Evolutionary conservation across 306 rosid genomes (phyloP).

Genomic region (Lotus japonicus): DNA sequence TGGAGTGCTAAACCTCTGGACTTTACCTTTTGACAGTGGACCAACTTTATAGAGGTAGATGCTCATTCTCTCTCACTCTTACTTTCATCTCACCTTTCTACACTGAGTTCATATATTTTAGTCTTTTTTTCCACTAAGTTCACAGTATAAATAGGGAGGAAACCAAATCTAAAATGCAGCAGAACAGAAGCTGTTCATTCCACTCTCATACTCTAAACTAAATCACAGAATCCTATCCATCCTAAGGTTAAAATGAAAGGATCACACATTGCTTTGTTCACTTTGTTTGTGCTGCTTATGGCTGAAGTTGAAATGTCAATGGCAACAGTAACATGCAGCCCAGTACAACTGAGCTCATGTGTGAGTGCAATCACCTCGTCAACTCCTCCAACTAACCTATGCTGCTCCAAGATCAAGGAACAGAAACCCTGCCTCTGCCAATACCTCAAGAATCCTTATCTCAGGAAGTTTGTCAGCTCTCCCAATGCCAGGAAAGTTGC

Average conservation of each 20-base stretch:
- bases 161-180: slow-evolving; percentile 34
- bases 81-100: not conserved
- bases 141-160: slow-evolving; percentile 54
- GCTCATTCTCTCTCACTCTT: not conserved
- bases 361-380: slow-evolving; percentile 81
- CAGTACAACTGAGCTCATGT: slow-evolving; percentile 74
- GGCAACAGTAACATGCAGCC: slow-evolving; percentile 89
- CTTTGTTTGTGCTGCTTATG: slow-evolving; percentile 44
- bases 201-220: not conserved
- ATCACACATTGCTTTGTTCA: slow-evolving; percentile 45
- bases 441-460: slow-evolving; percentile 82
- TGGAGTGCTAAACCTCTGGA: slow-evolving; percentile 17
- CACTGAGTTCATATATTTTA: not conserved
- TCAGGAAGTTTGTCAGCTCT: slow-evolving; percentile 79
- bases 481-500: slow-evolving; percentile 98
- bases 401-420: slow-evolving; percentile 91
- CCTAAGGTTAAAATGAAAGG: slow-evolving; percentile 58
- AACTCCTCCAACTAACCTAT: slow-evolving; percentile 62
- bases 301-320: slow-evolving; percentile 39
- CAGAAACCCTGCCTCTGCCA: slow-evolving; percentile 96
- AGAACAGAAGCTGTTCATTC: slow-evolving; percentile 17
- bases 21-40: not conserved
- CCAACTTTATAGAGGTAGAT: not conserved
- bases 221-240: not conserved
- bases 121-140: slow-evolving; percentile 4